These are phyloP conservation scores for Maudiozyma turicensis DNA, from an alignment of 805 yeast genomes.

Conservation along the genomic window DNA sequence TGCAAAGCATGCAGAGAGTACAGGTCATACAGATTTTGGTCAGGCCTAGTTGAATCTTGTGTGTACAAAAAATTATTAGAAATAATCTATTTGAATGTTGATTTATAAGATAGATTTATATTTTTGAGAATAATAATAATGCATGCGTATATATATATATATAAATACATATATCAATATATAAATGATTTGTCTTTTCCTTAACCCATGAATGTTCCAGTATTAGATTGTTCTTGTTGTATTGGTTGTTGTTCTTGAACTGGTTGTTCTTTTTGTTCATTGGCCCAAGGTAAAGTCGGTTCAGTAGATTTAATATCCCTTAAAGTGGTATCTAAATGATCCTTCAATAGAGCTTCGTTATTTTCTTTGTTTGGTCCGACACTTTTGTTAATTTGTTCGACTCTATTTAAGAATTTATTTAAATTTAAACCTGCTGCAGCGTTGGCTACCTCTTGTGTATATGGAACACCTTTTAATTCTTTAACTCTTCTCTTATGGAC, in stretches of 20 bases:
- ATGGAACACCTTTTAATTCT: slow-evolving; percentile 67
- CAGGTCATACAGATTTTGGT: slow-evolving; percentile 56
- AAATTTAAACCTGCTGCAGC: slow-evolving; percentile 82
- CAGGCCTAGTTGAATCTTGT: slow-evolving; percentile 31
- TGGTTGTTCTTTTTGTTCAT: not conserved
- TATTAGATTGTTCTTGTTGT: not conserved
- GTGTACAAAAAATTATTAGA: not conserved
- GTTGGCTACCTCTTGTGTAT: slow-evolving; percentile 78
- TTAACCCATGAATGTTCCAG: slow-evolving; percentile 5
- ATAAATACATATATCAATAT: not conserved
- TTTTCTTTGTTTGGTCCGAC: slow-evolving; percentile 38
- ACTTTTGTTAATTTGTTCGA: slow-evolving; percentile 46
- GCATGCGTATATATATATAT: not conserved
- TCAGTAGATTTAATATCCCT: slow-evolving; percentile 25
- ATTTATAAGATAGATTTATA: not conserved
- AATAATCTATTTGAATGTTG: not conserved
- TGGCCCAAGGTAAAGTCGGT: slow-evolving; percentile 24
- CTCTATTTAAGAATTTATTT: slow-evolving; percentile 52
- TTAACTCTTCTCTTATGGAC: slow-evolving; percentile 81
- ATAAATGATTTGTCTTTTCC: not conserved
- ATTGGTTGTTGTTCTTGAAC: not conserved
- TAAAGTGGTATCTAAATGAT: slow-evolving; percentile 20
- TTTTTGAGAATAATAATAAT: not conserved
- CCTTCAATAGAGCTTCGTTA: slow-evolving; percentile 33
- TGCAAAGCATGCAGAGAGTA: slow-evolving; percentile 49